Conservation (phyloP, 2,329 filamentous ascomycete genomes). For the Didymella lethalis region DNA sequence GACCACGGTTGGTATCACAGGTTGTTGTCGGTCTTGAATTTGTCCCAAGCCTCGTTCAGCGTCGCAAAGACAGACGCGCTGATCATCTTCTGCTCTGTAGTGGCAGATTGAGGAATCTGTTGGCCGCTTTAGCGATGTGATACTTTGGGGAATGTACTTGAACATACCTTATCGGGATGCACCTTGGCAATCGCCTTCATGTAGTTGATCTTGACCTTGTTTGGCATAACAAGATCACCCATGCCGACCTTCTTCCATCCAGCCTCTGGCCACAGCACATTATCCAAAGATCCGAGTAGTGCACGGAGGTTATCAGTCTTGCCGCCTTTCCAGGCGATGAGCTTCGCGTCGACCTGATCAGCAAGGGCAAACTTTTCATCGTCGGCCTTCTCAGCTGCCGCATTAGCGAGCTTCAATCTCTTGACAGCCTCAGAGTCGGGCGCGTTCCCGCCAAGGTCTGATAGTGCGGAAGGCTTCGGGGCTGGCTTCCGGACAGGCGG, state of each 20-base stretch:
- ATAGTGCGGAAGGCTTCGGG: constrained; percentile 53
- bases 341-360: constrained; percentile 82
- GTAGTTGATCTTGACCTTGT: constrained; percentile 95
- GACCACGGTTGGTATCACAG: constrained; percentile 14
- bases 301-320: constrained; percentile 93
- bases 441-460: constrained; percentile 54
- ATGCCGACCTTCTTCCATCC: constrained; percentile 98
- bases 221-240: constrained; percentile 89
- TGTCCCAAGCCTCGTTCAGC: constrained; percentile 73
- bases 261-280: constrained; percentile 87
- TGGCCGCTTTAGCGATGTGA: constrained; percentile 6
- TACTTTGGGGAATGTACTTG: no score
- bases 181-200: constrained; percentile 99
- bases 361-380: constrained; percentile 91
- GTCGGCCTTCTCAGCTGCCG: constrained; percentile 83
- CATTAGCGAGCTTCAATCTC: constrained; percentile 81
- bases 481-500: constrained; percentile 40
- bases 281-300: constrained; percentile 83
- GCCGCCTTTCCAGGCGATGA: constrained; percentile 84
- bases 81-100: constrained; percentile 72
- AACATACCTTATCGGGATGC: constrained; percentile 92
- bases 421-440: constrained; percentile 77
- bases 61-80: constrained; percentile 70
- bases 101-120: constrained; percentile 67
- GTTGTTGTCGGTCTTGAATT: constrained; percentile 69